These are phyloP conservation scores for Wickerhamiella spandovensis DNA, from an alignment of 805 yeast species.

Conservation along the genomic window DNA sequence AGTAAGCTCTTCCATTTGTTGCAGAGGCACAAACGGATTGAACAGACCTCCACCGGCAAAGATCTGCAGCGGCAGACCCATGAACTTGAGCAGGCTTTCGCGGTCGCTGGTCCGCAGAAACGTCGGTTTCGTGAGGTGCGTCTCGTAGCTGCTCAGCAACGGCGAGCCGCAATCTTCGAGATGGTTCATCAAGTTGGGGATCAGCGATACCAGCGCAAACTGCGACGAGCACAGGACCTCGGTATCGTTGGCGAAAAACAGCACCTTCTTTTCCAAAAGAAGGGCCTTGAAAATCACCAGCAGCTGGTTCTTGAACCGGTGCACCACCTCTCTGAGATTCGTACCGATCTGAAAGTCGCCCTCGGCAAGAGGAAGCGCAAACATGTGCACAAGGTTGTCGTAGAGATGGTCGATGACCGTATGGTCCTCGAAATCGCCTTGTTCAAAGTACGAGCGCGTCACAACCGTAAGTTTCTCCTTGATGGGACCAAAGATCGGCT, in stretches of 20 bases:
- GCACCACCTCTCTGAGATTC: slow-evolving; percentile 50
- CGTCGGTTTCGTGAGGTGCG: slow-evolving; percentile 41
- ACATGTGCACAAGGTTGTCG: slow-evolving; percentile 37
- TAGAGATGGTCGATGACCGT: slow-evolving; percentile 54
- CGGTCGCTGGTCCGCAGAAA: slow-evolving; percentile 69
- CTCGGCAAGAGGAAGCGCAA: slow-evolving; percentile 30
- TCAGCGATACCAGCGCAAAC: slow-evolving; percentile 66
- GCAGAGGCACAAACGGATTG: slow-evolving; percentile 88
- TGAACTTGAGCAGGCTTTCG: slow-evolving; percentile 57
- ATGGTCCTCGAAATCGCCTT: slow-evolving; percentile 60
- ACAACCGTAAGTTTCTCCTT: slow-evolving; percentile 84
- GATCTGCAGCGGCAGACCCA: slow-evolving; percentile 78
- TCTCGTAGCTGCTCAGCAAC: slow-evolving; percentile 39
- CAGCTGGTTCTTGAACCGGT: slow-evolving; percentile 43
- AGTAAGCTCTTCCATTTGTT: slow-evolving; percentile 66
- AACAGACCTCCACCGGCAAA: slow-evolving; percentile 81
- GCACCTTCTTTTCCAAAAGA: slow-evolving; percentile 56
- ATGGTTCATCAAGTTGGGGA: slow-evolving; percentile 66
- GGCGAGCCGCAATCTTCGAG: slow-evolving; percentile 76
- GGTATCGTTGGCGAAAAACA: slow-evolving; percentile 69
- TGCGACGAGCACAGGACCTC: slow-evolving; percentile 72
- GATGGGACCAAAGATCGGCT: slow-evolving; percentile 74
- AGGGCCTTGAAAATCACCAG: slow-evolving; percentile 64
- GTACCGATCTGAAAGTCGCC: slow-evolving; percentile 61
- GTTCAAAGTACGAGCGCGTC: slow-evolving; percentile 74